Percentiles rank a stretch among this genome's conserved stretches.
Conservation (phyloP, 352 stramenopile genomes). For the Phytophthora cactorum region DNA sequence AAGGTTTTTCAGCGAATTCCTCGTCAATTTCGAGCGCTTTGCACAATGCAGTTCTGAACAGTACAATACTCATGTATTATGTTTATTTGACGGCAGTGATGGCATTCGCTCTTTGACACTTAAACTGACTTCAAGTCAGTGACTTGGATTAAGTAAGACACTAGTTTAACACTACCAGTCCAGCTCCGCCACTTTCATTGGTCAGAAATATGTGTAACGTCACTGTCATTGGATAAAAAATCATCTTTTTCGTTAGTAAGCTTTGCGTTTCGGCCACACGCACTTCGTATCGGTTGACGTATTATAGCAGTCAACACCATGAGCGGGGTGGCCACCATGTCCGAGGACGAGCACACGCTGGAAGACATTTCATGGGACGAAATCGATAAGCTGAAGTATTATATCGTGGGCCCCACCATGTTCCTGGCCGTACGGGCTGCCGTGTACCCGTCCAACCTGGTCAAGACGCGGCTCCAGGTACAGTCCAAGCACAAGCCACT, state of each 20-base stretch:
- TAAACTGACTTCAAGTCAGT: no score
- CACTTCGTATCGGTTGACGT: background rate
- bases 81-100: no score
- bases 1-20: no score
- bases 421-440: slow-evolving; percentile 83
- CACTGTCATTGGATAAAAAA: background rate
- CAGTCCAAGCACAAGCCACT: slow-evolving; percentile 73
- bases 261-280: background rate
- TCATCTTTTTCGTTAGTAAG: background rate
- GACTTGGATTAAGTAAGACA: no score
- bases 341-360: slow-evolving; percentile 43
- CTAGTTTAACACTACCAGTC: no score
- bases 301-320: slow-evolving; percentile 6
- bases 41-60: no score
- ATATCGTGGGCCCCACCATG: slow-evolving; percentile 80
- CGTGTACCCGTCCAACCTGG: slow-evolving; percentile 89
- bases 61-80: no score
- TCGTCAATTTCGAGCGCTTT: no score
- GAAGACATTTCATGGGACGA: slow-evolving; percentile 91
- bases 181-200: no score
- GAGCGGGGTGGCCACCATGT: slow-evolving; percentile 27
- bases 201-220: no score
- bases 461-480: slow-evolving; percentile 90
- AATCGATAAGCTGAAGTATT: slow-evolving; percentile 90
- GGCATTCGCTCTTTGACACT: no score